phyloP scores from a whole-genome alignment of 768 basidiomycete genomes.

The Xerocomus potaroensis region DNA sequence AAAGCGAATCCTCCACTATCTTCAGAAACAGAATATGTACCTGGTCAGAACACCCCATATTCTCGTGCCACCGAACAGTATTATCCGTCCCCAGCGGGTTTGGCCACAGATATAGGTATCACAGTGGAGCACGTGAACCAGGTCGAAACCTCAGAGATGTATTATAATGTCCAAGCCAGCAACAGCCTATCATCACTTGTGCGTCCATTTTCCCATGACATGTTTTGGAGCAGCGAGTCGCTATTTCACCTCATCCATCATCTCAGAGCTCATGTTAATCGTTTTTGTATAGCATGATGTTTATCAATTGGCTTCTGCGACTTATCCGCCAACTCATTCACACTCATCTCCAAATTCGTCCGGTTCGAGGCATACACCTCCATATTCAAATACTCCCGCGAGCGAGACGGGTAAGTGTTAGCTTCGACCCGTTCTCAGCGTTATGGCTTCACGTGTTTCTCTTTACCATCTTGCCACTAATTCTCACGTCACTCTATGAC shows the following conservation, averaged over 20 bases:
- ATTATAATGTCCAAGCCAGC: conserved; percentile 12
- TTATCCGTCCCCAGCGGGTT: background rate
- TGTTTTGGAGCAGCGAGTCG: background rate
- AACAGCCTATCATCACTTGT: conserved; percentile 25
- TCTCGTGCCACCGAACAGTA: conserved; percentile 5
- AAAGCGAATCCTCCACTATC: conserved; percentile 3
- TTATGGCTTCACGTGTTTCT: background rate
- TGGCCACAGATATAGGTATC: conserved; percentile 11
- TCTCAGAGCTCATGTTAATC: background rate
- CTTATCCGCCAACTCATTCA: conserved; percentile 7
- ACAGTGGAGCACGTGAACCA: conserved; percentile 14
- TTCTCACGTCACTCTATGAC: background rate
- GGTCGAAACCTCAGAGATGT: conserved; percentile 7
- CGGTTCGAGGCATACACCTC: conserved; percentile 20
- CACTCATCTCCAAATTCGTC: conserved; percentile 19
- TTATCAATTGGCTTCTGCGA: background rate
- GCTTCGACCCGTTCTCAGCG: background rate
- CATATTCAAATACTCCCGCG: conserved; percentile 24
- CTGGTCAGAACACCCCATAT: conserved; percentile 1
- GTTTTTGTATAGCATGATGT: conserved; percentile 13
- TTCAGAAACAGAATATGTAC: background rate
- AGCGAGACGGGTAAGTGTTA: conserved; percentile 26
- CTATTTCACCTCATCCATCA: background rate
- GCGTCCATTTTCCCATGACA: conserved; percentile 6
- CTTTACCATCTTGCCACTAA: background rate